Percentiles rank a stretch among this genome's conserved stretches.
phyloP scores from a whole-genome alignment of 2,329 filamentous ascomycete genomes.

The Sphaerulina populicola region DNA sequence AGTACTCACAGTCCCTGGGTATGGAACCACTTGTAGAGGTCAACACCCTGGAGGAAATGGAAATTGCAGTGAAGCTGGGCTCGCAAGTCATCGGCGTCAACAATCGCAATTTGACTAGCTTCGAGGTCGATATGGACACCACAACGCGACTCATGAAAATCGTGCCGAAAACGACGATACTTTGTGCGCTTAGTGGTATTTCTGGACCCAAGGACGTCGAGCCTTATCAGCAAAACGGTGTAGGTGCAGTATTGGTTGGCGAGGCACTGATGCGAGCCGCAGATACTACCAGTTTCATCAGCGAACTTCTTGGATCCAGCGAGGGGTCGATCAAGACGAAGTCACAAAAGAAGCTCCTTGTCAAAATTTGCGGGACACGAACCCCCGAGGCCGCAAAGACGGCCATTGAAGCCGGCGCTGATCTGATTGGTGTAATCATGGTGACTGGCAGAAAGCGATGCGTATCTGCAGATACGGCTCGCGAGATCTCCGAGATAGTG shows the following conservation, averaged over 20 bases:
- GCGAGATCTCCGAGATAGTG: conserved; percentile 70
- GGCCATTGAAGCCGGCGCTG: conserved; percentile 78
- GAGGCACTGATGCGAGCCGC: conserved; percentile 91
- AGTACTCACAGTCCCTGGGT: conserved; percentile 78
- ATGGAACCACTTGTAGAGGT: conserved; percentile 99
- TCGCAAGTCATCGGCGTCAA: conserved; percentile 93
- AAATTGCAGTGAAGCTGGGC: conserved; percentile 73
- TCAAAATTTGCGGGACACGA: conserved; percentile 93
- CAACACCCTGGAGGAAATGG: conserved; percentile 89
- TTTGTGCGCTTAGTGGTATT: conserved; percentile 92
- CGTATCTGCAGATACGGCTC: conserved; percentile 68
- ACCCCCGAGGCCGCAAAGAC: conserved; percentile 69
- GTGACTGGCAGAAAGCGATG: conserved; percentile 73
- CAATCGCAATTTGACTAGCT: conserved; percentile 91
- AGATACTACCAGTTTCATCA: conserved; percentile 74
- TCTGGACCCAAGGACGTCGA: conserved; percentile 79
- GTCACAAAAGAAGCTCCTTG: conserved; percentile 47
- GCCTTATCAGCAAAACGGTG: conserved; percentile 78
- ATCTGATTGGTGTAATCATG: conserved; percentile 87
- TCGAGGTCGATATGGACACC: conserved; percentile 79
- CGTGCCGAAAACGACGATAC: conserved; percentile 75
- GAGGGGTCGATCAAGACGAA: conserved; percentile 24
- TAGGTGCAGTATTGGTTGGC: conserved; percentile 87
- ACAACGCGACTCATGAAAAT: conserved; percentile 64
- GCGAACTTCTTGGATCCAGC: conserved; percentile 62